Conservation (phyloP, 352 stramenopile genomes). For the Aphanomyces invadans region DNA sequence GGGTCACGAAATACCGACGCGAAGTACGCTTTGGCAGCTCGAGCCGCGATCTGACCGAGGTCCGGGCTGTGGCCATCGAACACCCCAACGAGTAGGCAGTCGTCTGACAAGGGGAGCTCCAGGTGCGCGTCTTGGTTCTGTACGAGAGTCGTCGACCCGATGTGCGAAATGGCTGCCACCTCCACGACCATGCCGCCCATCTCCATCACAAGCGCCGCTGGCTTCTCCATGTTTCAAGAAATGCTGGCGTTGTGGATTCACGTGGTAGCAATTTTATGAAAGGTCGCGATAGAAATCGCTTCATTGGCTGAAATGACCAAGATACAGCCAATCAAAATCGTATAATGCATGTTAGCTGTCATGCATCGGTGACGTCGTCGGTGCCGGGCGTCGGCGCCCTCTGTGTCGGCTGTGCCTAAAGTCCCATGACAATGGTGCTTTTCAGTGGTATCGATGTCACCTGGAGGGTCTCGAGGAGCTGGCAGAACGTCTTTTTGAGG, state of each 20-base stretch:
- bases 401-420: background rate
- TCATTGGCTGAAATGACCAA: conserved; percentile 1
- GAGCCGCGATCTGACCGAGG: background rate
- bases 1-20: background rate
- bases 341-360: too few relatives aligned
- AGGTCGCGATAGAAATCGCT: background rate
- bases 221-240: background rate
- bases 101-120: background rate
- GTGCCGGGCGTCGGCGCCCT: background rate
- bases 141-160: background rate
- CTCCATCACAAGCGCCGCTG: background rate
- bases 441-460: too few relatives aligned
- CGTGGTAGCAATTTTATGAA: background rate
- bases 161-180: conserved; percentile 6
- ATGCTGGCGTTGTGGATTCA: too few relatives aligned
- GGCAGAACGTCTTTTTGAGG: background rate
- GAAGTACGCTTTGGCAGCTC: conserved; percentile 4
- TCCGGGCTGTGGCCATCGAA: conserved; percentile 4
- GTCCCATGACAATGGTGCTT: too few relatives aligned
- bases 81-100: conserved; percentile 11
- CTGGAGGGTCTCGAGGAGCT: background rate
- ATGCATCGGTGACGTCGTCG: background rate
- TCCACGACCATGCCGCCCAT: background rate
- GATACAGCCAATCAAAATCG: background rate
- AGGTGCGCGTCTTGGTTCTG: conserved; percentile 23